phyloP scores from a whole-genome alignment of 1,284 basidiomycete species.

The Melampsora larici-populina region DNA sequence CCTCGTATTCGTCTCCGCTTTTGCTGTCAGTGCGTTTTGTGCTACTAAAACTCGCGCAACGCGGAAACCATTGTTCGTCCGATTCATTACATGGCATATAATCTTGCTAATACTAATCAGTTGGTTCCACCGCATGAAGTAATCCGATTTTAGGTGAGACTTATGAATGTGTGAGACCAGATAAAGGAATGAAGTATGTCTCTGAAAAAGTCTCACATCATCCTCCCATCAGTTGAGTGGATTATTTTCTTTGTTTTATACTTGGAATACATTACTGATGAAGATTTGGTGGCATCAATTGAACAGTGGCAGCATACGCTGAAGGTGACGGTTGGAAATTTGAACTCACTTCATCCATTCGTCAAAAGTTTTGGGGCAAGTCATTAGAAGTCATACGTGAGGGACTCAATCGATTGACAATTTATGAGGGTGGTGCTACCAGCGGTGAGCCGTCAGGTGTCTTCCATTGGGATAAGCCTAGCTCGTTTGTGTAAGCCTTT shows the following conservation, averaged over 20 bases:
- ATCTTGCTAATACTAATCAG: not conserved
- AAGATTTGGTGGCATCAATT: not conserved
- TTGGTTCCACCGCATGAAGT: conserved; percentile 55
- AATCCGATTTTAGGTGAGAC: conserved; percentile 85
- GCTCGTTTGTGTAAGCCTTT: conserved; percentile 37
- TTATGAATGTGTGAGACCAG: conserved; percentile 71
- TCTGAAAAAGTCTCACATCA: conserved; percentile 85
- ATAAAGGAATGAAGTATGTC: conserved; percentile 63
- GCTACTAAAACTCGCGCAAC: conserved; percentile 73
- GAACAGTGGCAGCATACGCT: conserved; percentile 70
- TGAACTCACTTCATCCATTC: conserved; percentile 68
- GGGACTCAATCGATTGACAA: conserved; percentile 33
- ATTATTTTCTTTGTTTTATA: not conserved
- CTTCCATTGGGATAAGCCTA: conserved; percentile 46
- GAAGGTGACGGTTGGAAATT: conserved; percentile 73
- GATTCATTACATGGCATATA: not conserved
- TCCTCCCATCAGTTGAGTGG: conserved; percentile 60
- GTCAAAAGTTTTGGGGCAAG: conserved; percentile 79
- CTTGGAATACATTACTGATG: not conserved
- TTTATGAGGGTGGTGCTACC: not conserved
- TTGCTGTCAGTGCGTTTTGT: conserved; percentile 78
- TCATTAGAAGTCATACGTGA: conserved; percentile 48
- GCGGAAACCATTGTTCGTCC: conserved; percentile 76
- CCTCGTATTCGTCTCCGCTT: conserved; percentile 74
- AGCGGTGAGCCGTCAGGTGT: conserved; percentile 31